Percentiles rank a stretch among this genome's conserved stretches.
phyloP scores from a whole-genome alignment of 345 rosid genomes.

The Clarkia xantiana region DNA sequence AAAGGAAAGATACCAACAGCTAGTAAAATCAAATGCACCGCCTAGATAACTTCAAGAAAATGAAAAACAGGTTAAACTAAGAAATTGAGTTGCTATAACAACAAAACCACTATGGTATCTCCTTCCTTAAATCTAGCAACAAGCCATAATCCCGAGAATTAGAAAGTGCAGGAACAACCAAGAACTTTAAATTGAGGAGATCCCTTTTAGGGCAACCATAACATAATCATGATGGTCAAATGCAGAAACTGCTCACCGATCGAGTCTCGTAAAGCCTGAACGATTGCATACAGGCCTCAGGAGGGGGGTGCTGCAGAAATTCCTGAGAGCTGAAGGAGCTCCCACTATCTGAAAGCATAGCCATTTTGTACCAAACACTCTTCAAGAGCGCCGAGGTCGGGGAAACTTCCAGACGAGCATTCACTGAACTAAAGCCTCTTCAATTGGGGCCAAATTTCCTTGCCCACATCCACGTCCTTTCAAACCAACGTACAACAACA shows the following conservation, averaged over 20 bases:
- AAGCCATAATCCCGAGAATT: background rate
- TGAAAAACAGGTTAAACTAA: too few species aligned
- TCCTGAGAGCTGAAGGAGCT: constrained; percentile 6
- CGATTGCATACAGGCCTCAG: constrained; percentile 32
- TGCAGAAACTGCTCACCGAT: constrained; percentile 29
- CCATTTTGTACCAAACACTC: constrained; percentile 14
- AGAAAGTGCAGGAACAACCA: background rate
- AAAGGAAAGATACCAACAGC: too few species aligned
- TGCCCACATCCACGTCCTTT: background rate
- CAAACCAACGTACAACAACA: background rate
- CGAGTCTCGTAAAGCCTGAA: constrained; percentile 71
- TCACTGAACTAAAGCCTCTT: constrained; percentile 15
- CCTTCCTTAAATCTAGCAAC: background rate
- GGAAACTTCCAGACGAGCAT: constrained; percentile 41
- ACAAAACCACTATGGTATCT: background rate
- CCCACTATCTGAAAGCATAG: constrained; percentile 1
- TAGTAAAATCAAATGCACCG: background rate
- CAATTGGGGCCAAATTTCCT: background rate
- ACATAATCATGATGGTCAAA: too few species aligned
- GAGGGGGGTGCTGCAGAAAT: background rate
- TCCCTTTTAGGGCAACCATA: background rate
- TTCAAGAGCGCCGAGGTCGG: constrained; percentile 74
- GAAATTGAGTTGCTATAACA: background rate
- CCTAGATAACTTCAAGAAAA: background rate
- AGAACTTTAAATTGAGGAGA: constrained; percentile 5